Conservation (phyloP, 352 stramenopile genomes). For the Phytophthora sp. region DNA sequence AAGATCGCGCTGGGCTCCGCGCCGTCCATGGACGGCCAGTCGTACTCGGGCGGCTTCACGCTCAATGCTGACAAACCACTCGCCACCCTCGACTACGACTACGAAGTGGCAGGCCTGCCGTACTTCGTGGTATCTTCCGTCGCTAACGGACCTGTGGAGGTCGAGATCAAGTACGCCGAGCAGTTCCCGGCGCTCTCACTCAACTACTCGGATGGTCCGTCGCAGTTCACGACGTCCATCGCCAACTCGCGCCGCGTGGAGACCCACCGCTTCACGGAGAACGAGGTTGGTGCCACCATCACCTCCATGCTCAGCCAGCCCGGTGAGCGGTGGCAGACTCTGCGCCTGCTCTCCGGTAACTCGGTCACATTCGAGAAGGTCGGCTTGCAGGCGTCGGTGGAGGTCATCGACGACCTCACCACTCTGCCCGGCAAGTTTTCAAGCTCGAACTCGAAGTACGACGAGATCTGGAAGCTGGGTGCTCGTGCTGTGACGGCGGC, state of each 20-base stretch:
- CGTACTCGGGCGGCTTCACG: conserved; percentile 23
- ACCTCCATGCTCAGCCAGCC: conserved; percentile 32
- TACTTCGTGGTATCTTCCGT: conserved; percentile 32
- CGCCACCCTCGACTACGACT: conserved; percentile 36
- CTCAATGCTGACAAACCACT: conserved; percentile 21
- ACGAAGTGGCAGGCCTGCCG: conserved; percentile 31
- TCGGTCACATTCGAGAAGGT: conserved; percentile 34
- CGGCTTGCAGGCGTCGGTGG: conserved; percentile 29
- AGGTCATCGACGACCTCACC: conserved; percentile 32
- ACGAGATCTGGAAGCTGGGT: conserved; percentile 40
- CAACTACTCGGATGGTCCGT: conserved; percentile 32
- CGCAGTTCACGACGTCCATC: conserved; percentile 23
- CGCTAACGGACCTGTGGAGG: conserved; percentile 22
- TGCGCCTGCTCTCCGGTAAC: conserved; percentile 30
- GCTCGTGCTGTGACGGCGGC: conserved; percentile 31
- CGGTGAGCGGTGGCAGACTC: conserved; percentile 34
- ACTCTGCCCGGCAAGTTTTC: conserved; percentile 32
- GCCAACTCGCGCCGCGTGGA: conserved; percentile 36
- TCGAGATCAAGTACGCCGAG: conserved; percentile 41
- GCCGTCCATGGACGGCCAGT: conserved; percentile 13
- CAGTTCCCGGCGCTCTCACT: conserved; percentile 28
- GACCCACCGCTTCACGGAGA: conserved; percentile 27
- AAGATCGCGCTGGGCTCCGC: conserved; percentile 23
- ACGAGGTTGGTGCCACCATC: conserved; percentile 17
- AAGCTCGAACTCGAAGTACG: conserved; percentile 39